Percentiles rank a stretch among this genome's conserved stretches.
Conservation (phyloP, 768 basidiomycete genomes). For the Solioccasus polychromus region DNA sequence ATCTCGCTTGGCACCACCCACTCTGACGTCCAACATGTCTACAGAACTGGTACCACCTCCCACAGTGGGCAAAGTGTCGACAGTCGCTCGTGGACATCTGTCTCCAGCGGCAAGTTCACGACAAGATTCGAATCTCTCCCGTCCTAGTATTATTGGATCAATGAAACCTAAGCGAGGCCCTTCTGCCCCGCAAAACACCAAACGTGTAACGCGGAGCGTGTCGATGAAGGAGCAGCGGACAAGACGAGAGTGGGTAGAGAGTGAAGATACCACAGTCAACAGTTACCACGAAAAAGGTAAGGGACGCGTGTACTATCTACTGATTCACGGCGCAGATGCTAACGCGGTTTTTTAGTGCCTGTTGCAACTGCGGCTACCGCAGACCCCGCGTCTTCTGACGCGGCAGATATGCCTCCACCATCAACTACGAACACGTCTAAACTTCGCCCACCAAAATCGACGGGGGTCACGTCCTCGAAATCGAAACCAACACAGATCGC, state of each 20-base stretch:
- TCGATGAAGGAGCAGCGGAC: constrained; percentile 24
- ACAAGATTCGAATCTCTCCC: not conserved
- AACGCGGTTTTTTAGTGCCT: constrained; percentile 4
- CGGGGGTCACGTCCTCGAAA: not conserved
- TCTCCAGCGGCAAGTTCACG: not conserved
- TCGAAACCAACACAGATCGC: not conserved
- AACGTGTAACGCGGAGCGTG: constrained; percentile 27
- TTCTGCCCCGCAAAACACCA: constrained; percentile 7
- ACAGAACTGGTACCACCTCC: too few relatives aligned
- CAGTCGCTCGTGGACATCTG: not conserved
- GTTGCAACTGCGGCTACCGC: not conserved
- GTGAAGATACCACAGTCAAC: not conserved
- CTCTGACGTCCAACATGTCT: too few relatives aligned
- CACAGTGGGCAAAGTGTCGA: too few relatives aligned
- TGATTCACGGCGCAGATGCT: not conserved
- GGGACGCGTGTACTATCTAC: not conserved
- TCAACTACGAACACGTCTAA: constrained; percentile 2
- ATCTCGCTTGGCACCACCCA: too few relatives aligned
- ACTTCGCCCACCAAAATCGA: constrained; percentile 10
- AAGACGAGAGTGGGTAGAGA: constrained; percentile 1
- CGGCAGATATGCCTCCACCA: not conserved
- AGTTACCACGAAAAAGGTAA: constrained; percentile 2
- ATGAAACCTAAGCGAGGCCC: constrained; percentile 20
- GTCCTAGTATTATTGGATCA: constrained; percentile 1
- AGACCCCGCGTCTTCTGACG: not conserved